Evolutionary conservation across 2,329 filamentous ascomycete species (phyloP), one percentile per base, ranked within the genome.

Genomic region (Alternaria viburni): DNA sequence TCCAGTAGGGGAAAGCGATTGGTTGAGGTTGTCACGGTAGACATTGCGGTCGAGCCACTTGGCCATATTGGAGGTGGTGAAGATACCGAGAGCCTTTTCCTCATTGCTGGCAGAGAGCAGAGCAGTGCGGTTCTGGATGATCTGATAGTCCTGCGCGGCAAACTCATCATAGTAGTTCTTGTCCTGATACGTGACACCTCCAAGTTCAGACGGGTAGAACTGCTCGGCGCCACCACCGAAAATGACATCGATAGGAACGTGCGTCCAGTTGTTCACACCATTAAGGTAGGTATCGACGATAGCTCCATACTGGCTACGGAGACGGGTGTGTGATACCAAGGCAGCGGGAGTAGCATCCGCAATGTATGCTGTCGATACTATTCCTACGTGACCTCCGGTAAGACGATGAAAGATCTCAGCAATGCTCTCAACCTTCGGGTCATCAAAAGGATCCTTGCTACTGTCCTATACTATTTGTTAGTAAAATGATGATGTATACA

Each of bases 31-130:
- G 23, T 89, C 82, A 10, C 83, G 87, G 84, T 92, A 96, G 68
- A 96, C 78, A 72, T 96, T 94, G 69, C 93, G 89, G 81, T 96
- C 93, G 11, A 96, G 86, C 92, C 93, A 96, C 74, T 93, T 92
- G 45, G 91, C 91, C 76, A 96, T 86, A 81, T 92, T 91, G 67
- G 86, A 87, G 64, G 87, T 86, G 74, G 88, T 89, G 83, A 96
- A 96, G 73, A 96, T 89, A 32, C 93, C 93, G 2, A 96, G 88
- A 1, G 91, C 88, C 73, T 86, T 89, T 68, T 88, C 84, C 58
- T 82, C 82, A 73, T 86, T 88, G 52, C 87, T 83, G 1, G 87
- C 84, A 25, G 83, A 79, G 4, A 86, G 76, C 2, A 96, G 86
- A 3, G 88, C 85, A 2, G 91, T 94, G 79, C 91, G 91, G 85